Conservation (phyloP, 495 filamentous ascomycete species). For the Beverwykella pulmonaria region DNA sequence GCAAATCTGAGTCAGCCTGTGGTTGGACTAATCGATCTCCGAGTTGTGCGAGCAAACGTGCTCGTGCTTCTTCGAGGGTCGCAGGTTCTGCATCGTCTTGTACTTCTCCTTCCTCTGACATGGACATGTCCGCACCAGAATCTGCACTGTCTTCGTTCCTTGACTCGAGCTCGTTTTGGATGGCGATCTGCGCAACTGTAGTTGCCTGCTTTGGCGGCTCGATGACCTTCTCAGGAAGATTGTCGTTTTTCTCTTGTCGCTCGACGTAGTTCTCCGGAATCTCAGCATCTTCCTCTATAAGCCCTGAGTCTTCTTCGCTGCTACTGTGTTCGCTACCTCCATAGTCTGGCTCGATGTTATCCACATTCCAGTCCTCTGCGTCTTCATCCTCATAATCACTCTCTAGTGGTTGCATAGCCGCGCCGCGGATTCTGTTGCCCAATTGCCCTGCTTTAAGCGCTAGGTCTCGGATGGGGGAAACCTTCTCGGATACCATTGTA, state of each 20-base stretch:
- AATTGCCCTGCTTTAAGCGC: constrained; percentile 59
- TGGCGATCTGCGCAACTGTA: not conserved
- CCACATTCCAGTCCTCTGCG: not conserved
- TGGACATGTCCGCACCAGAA: constrained; percentile 23
- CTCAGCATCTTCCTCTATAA: not conserved
- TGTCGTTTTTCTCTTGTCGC: not conserved
- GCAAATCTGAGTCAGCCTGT: constrained; percentile 1
- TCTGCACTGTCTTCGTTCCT: not conserved
- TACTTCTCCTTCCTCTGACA: constrained; percentile 19
- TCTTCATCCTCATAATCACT: constrained; percentile 6
- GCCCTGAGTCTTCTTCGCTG: not conserved
- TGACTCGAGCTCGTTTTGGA: not conserved
- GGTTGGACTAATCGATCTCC: constrained; percentile 30
- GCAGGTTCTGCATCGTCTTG: not conserved
- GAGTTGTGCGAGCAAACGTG: constrained; percentile 57
- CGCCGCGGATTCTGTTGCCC: constrained; percentile 28
- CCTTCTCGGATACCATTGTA: constrained; percentile 59
- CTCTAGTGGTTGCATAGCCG: not conserved
- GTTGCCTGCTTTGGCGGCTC: not conserved
- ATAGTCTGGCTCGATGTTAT: constrained; percentile 5
- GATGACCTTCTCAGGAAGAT: not conserved
- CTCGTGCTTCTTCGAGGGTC: constrained; percentile 61
- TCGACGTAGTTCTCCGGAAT: not conserved
- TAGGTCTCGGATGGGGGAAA: constrained; percentile 61
- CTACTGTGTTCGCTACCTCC: not conserved